Evolutionary conservation across 2,329 filamentous ascomycete species (phyloP).

Genomic region (Emydomyces testavorans): DNA sequence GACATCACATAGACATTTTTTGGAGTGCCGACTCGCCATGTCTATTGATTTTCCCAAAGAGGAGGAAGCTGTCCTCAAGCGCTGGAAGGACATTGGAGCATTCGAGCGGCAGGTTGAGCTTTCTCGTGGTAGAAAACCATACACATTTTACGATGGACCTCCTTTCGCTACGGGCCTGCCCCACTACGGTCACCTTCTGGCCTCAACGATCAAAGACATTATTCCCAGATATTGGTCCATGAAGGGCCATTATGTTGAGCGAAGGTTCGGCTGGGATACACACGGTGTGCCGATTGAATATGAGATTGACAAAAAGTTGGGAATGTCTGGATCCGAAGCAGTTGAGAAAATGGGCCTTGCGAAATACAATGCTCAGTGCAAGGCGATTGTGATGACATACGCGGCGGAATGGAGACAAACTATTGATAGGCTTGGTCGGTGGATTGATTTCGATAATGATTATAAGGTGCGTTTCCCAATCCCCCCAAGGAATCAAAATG

Average conservation of each 20-base stretch:
- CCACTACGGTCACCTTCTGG: constrained; percentile 66
- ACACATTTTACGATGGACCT: constrained; percentile 89
- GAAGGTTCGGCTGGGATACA: constrained; percentile 90
- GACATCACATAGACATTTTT: not conserved
- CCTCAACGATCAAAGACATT: constrained; percentile 94
- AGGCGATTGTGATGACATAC: constrained; percentile 86
- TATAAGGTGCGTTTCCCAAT: constrained; percentile 55
- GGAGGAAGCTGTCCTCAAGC: constrained; percentile 71
- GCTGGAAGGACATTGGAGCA: constrained; percentile 86
- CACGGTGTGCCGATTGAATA: constrained; percentile 92
- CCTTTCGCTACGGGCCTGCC: constrained; percentile 62
- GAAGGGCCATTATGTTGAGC: constrained; percentile 86
- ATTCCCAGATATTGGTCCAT: constrained; percentile 96
- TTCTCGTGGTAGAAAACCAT: constrained; percentile 67
- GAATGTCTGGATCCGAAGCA: constrained; percentile 75
- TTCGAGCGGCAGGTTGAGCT: constrained; percentile 82
- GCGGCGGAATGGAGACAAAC: constrained; percentile 76
- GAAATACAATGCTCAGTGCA: constrained; percentile 85
- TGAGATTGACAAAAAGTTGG: constrained; percentile 93
- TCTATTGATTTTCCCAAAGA: constrained; percentile 88
- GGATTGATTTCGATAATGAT: constrained; percentile 97
- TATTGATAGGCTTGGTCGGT: constrained; percentile 77
- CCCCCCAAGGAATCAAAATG: not conserved
- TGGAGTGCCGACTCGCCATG: constrained; percentile 42
- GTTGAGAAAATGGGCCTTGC: constrained; percentile 76